Evolutionary conservation across 371 early-diverging fungal genomes (phyloP).

Genomic region (Smittium mucronatum): DNA sequence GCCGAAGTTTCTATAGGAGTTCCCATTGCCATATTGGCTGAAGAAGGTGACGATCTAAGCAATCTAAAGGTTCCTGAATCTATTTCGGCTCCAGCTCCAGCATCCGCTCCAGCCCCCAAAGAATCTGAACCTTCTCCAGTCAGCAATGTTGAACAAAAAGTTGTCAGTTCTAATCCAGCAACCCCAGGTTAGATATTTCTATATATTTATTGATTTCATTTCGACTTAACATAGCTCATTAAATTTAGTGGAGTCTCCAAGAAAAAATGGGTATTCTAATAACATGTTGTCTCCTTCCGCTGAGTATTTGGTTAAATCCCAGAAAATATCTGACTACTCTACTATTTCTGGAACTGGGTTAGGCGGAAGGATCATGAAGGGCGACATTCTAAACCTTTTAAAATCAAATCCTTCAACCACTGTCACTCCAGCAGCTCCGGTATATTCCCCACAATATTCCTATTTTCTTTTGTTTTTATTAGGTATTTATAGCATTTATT

Average conservation of each 20-base stretch:
- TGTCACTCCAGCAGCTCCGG: too few relatives aligned
- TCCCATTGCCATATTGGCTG: slow-evolving; percentile 74
- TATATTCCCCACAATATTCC: too few relatives aligned
- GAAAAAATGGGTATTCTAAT: background rate
- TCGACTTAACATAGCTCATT: too few relatives aligned
- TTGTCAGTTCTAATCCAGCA: background rate
- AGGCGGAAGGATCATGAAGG: slow-evolving; percentile 77
- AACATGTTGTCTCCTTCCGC: slow-evolving; percentile 52
- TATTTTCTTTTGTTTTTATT: background rate
- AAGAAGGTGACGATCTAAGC: slow-evolving; percentile 75
- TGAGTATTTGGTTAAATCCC: slow-evolving; percentile 39
- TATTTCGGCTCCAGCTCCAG: background rate
- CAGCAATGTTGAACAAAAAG: background rate
- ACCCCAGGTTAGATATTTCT: background rate
- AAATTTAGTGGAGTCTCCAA: too few relatives aligned
- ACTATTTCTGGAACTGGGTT: slow-evolving; percentile 73
- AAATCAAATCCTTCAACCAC: too few relatives aligned
- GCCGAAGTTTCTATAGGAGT: slow-evolving; percentile 47
- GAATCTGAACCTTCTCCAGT: background rate
- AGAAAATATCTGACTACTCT: slow-evolving; percentile 35
- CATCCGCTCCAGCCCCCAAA: background rate
- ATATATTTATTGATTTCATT: background rate
- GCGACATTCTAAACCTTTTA: slow-evolving; percentile 70
- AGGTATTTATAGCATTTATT: background rate
- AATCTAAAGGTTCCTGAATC: slow-evolving; percentile 52